phyloP scores from a whole-genome alignment of 495 filamentous ascomycete species.

The Neurospora discreta region DNA sequence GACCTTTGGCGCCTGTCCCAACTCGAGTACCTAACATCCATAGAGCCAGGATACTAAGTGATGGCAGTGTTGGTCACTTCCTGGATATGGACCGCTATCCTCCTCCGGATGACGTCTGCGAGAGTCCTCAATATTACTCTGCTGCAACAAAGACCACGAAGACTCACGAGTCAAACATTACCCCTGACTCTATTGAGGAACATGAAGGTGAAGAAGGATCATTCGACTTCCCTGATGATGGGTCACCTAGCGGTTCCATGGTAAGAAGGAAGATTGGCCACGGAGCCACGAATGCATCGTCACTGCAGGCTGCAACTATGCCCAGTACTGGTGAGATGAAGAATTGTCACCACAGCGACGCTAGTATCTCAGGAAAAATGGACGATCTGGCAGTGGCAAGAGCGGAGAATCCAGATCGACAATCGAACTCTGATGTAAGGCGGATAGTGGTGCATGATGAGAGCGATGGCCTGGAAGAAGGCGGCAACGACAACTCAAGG shows the following conservation, averaged over 20 bases:
- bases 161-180: background rate
- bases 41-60: slow-evolving; percentile 17
- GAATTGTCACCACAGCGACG: background rate
- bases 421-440: background rate
- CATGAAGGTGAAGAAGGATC: background rate
- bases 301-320: background rate
- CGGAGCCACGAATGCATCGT: background rate
- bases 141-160: background rate
- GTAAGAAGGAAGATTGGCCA: background rate
- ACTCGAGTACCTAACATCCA: slow-evolving; percentile 19
- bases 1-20: slow-evolving; percentile 25
- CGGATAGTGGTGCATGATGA: background rate
- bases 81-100: background rate
- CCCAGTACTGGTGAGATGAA: background rate
- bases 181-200: background rate
- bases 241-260: background rate
- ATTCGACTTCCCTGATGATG: background rate
- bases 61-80: slow-evolving; percentile 16
- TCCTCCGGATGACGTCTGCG: background rate
- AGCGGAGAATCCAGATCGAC: background rate
- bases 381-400: background rate
- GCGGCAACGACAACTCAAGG: background rate
- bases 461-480: background rate
- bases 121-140: background rate
- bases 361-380: background rate